A percentile compares a stretch with the other conserved stretches of the same genome.
phyloP scores from a whole-genome alignment of 2,329 filamentous ascomycete genomes.

The Rutstroemia sp. region DNA sequence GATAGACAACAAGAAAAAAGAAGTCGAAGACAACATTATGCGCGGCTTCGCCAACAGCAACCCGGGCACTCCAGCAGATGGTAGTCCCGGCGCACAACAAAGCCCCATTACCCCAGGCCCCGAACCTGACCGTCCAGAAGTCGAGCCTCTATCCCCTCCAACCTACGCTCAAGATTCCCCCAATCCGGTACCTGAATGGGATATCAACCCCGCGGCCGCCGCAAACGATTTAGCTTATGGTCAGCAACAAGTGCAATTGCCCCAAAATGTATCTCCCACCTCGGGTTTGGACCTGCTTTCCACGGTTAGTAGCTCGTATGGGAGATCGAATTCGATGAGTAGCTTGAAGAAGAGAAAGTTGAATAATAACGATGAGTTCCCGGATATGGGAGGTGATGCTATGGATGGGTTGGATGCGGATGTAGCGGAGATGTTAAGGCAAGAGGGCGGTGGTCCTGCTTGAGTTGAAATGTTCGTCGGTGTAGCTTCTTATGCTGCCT shows the following conservation, averaged over 20 bases:
- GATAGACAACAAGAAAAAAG: constrained; percentile 75
- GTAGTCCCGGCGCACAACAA: constrained; percentile 28
- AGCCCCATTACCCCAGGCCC: constrained; percentile 38
- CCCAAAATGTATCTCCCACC: constrained; percentile 18
- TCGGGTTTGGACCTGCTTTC: constrained; percentile 33
- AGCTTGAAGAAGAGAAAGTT: constrained; percentile 42
- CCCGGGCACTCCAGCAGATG: constrained; percentile 39
- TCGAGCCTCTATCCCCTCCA: constrained; percentile 84
- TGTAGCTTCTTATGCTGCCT: too few species aligned
- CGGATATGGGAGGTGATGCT: constrained; percentile 41
- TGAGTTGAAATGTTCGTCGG: too few species aligned
- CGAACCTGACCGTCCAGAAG: constrained; percentile 67
- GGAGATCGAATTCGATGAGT: constrained; percentile 19
- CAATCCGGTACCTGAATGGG: constrained; percentile 29
- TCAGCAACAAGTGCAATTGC: constrained; percentile 1
- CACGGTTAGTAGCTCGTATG: constrained; percentile 31
- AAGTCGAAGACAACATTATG: constrained; percentile 90
- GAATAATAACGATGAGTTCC: constrained; percentile 38
- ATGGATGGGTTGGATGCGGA: constrained; percentile 53
- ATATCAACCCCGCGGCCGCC: constrained; percentile 31
- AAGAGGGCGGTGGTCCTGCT: constrained; percentile 14
- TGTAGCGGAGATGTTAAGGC: constrained; percentile 48
- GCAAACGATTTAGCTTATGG: constrained; percentile 8
- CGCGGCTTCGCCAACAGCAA: constrained; percentile 62
- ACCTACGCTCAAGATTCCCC: constrained; percentile 41